Base-by-base conservation (phyloP, 1,284 basidiomycete species). In the Trichosporon sp. region DNA sequence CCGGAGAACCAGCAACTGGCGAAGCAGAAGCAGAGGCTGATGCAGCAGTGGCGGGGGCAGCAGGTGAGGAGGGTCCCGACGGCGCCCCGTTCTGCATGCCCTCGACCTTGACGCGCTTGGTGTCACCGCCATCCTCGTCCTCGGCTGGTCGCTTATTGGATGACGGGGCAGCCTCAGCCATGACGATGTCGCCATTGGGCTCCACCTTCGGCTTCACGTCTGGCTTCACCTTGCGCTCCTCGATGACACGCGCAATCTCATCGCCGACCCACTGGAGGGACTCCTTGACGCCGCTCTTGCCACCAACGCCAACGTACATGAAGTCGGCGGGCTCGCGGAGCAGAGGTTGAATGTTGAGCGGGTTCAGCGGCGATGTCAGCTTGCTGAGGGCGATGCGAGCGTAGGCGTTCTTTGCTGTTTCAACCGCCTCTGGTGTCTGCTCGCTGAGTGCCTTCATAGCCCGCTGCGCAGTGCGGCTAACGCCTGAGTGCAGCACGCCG, bases 301-400 rank as follows among this genome's bases (percentile, higher is more conserved):
- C 75, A 11, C 78, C 77, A 3, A 77, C 69, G 12, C 79, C 78
- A 12, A 67, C 66, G 68, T 77, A 75, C 44, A 73, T 38, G 64
- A 81, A 81, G 67, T 81, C 80, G 35, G 65, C 60, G 3, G 76
- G 76, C 27, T 74, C 68, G 15, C 71, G 69, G 15, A 81, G 74
- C 25, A 81, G 68, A 11, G 78, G 75, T 15, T 74, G 65, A 38
- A 81, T 75, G 67, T 81, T 76, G 63, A 81, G 74, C 0, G 77
- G 76, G 60, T 78, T 76, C 21, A 67, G 13, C 1, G 76, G 69
- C 3, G 68, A 67, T 0, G 76, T 74, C 23, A 80, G 65, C 7
- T 75, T 47, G 60, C 73, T 68, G 13, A 81, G 69, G 0, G 76
- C 76, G 2, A 74, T 58, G 12, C 75, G 73, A 3, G 74, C 67